Base-by-base conservation (phyloP, 306 rosid species). In the Prinsepia uniflora region DNA sequence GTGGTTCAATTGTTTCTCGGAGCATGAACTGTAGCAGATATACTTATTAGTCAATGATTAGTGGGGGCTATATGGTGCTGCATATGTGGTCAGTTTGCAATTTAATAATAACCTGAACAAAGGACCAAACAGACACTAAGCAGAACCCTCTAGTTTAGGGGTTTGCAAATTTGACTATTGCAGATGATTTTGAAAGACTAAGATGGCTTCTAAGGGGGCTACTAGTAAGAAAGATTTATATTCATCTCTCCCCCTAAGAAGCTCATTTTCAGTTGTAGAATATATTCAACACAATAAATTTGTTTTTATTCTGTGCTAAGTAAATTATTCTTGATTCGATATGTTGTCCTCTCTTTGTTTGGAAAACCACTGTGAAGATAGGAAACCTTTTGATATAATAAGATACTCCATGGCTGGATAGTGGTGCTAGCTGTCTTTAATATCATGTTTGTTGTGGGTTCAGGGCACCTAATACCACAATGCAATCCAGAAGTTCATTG, bases 391-490 rank as follows among this genome's bases (percentile, higher is more conserved):
- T 55, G 54, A 75, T 77, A 46, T 34, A 68, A 48, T 47, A 19
- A 63, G 45, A 61, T 43, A 46, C 19, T 47, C 58, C 63, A 47
- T 48, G 46, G 66, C 18, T 34, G 13, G 62, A 64, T 75, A 72
- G 22, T 65, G 65, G 55, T 72, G 72, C n/a, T 60, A 61, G 75
- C 63, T 57, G 78, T 61, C 68, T 72, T 73, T 72, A 63, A 14
- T 41, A 30, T 73, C 46, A 58, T 68, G 45, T 34, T 5, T 71
- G 39, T 30, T 53, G 62, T 39, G 22, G n/a, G n/a, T 68, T 67
- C 86, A 90, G 86, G 88, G 87, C 75, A 82, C 89, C 75, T 91
- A 86, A 74, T 88, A 90, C 68, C 89, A 82, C 81, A 88, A 88
- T 84, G 91, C 91, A 71, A 75, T 79, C 63, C 90, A 81, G 87